Evolutionary conservation across 1,139 yeast genomes (phyloP), one percentile per base, ranked within the genome.

Genomic region (Hyphopichia pseudoburtonii): DNA sequence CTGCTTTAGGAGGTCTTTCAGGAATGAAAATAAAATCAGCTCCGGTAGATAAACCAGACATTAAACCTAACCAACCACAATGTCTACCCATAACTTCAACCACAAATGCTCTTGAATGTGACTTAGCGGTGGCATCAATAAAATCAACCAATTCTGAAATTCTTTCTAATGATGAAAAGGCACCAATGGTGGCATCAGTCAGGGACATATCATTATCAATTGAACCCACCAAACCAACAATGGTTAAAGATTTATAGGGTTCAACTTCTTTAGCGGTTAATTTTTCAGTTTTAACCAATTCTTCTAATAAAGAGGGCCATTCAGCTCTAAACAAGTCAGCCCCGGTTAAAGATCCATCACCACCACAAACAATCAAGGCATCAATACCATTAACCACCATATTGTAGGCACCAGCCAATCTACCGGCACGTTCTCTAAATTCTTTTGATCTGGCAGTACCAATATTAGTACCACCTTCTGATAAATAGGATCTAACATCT

Each of bases 51-150:
- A 90, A 79, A 51, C 97, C 97, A 14, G 97, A 90, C 94, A 89
- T 86, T 48, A 92, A 74, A 2, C 95, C 97, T 51, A 92, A 76
- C 98, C 98, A 92, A 44, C 98, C 98, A 72, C 98, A 92, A 65
- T 92, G 96, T 61, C 98, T 82, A 41, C 98, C 98, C 98, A 92
- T 92, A 35, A 92, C 98, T 65, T 92, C 98, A 42, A 92, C 88
- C 32, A 92, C 96, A 62, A 92, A 92, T 5, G 98, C 98, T 60
- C 98, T 80, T 16, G 97, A 88, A 60, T 92, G 98, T 5, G 97
- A 90, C 51, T 86, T 79, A 16, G 98, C 98, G 25, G 98, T 92
- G 33, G 97, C 95, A 62, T 90, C 97, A 51, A 92, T 92, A 64
- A 86, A 89, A 62, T 92, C 97, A 47, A 90, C 87, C 64, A 90